Evolutionary conservation across 139 green algal genomes (phyloP).

Genomic region (Chlorella sp.): DNA sequence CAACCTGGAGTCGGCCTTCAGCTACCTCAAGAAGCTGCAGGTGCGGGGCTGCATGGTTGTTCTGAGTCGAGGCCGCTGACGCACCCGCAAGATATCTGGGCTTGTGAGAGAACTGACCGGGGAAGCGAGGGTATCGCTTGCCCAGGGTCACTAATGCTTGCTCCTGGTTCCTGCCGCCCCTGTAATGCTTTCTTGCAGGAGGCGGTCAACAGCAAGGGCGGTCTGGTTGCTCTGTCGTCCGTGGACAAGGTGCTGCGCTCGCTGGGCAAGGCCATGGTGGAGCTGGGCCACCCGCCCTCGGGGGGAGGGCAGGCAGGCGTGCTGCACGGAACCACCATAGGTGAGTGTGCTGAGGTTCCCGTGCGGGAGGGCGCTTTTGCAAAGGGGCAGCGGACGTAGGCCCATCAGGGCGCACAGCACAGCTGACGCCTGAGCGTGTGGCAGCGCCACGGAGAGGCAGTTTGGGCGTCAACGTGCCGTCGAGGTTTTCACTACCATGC

Average conservation of each 20-base stretch:
- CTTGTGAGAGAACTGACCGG: neutral
- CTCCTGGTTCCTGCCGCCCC: no score
- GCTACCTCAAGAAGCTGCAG: slow-evolving; percentile 20
- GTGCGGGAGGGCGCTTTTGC: no score
- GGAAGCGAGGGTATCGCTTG: no score
- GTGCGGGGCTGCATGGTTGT: neutral
- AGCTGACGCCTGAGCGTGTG: no score
- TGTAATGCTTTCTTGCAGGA: no score
- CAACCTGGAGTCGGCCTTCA: slow-evolving; percentile 24
- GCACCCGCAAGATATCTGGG: neutral
- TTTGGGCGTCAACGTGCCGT: no score
- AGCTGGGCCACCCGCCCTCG: neutral
- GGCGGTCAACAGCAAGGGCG: slow-evolving; percentile 22
- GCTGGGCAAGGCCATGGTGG: slow-evolving; percentile 6
- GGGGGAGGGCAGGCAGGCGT: neutral
- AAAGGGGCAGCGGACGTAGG: no score
- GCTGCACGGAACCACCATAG: neutral
- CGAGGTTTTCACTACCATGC: no score
- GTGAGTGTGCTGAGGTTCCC: no score
- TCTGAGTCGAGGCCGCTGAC: neutral
- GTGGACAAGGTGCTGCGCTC: slow-evolving; percentile 13
- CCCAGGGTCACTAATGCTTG: no score
- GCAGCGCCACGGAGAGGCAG: no score
- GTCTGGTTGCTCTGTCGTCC: slow-evolving; percentile 3
- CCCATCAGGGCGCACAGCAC: no score